phyloP scores from a whole-genome alignment of 2,329 filamentous ascomycete genomes.

The Aspergillus sp. region DNA sequence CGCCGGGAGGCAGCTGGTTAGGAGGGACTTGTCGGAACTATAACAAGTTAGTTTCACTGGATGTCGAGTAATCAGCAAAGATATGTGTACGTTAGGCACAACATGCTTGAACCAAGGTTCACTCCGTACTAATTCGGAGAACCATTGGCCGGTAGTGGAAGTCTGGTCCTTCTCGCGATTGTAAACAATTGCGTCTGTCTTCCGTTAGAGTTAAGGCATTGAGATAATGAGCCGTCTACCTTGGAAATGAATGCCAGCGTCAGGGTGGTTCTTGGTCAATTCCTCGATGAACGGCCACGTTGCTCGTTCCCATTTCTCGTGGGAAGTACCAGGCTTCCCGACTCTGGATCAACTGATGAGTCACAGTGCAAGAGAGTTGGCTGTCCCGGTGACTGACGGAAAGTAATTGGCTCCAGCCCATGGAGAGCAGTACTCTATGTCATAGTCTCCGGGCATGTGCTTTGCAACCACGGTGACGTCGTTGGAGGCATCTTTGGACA shows the following conservation, averaged over 20 bases:
- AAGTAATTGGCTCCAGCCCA: slow-evolving; percentile 79
- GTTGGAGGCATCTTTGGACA: slow-evolving; percentile 48
- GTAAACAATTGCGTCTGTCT: slow-evolving; percentile 43
- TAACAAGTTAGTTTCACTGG: slow-evolving; percentile 1
- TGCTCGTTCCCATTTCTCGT: slow-evolving; percentile 48
- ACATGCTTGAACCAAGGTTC: slow-evolving; percentile 66
- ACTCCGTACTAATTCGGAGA: slow-evolving; percentile 57
- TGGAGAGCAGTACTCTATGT: slow-evolving; percentile 80
- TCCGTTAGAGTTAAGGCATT: neutral
- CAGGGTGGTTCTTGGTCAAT: slow-evolving; percentile 56
- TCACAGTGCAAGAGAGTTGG: slow-evolving; percentile 2
- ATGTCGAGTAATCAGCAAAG: no score
- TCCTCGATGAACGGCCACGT: slow-evolving; percentile 57
- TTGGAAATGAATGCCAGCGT: slow-evolving; percentile 74
- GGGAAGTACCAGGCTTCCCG: slow-evolving; percentile 28
- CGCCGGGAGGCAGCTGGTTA: slow-evolving; percentile 50
- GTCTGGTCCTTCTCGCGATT: slow-evolving; percentile 56
- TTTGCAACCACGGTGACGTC: slow-evolving; percentile 67
- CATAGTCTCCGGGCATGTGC: slow-evolving; percentile 89
- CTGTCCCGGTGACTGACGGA: slow-evolving; percentile 45
- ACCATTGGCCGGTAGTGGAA: slow-evolving; percentile 46
- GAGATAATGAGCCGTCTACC: slow-evolving; percentile 30
- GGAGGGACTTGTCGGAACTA: slow-evolving; percentile 54
- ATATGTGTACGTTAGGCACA: slow-evolving; percentile 51
- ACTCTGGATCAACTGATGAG: slow-evolving; percentile 21